Percentiles rank a stretch among this genome's conserved stretches.
These are phyloP conservation scores for Lablab purpureus DNA, from an alignment of 306 rosid species.

Conservation along the genomic window DNA sequence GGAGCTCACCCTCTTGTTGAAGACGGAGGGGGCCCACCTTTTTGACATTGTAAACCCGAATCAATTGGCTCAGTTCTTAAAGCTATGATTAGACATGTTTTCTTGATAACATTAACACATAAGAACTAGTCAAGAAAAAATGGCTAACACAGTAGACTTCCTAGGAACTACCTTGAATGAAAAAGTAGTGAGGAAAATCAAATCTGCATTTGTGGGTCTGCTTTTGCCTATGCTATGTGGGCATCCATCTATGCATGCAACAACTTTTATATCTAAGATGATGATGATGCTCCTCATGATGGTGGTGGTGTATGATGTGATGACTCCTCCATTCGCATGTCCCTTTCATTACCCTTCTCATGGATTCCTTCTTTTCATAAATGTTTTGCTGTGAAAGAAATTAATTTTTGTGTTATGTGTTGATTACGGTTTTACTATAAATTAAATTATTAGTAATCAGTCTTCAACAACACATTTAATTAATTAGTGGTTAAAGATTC, in stretches of 20 bases:
- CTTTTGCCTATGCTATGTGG: not conserved
- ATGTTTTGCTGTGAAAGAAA: not conserved
- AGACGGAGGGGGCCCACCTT: conserved; percentile 58
- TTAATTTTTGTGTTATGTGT: too few relatives aligned
- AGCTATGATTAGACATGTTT: not conserved
- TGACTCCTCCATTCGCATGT: not conserved
- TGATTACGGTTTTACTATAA: too few relatives aligned
- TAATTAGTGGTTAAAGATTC: too few relatives aligned
- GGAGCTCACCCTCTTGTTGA: conserved; percentile 59
- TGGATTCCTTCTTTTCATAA: not conserved
- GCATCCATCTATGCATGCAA: not conserved
- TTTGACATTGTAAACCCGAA: conserved; percentile 70
- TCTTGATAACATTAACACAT: not conserved
- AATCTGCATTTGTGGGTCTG: not conserved
- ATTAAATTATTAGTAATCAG: too few relatives aligned
- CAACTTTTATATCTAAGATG: not conserved
- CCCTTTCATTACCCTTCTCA: not conserved
- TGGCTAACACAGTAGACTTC: not conserved
- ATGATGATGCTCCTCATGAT: too few relatives aligned
- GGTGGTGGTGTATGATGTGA: not conserved
- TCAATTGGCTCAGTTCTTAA: conserved; percentile 61
- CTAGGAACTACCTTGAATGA: not conserved
- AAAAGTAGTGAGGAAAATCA: not conserved
- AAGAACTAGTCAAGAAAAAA: too few relatives aligned
- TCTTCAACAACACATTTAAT: too few relatives aligned